These are phyloP conservation scores for Neurospora sp. DNA, from an alignment of 495 filamentous ascomycete genomes.

Conservation along the genomic window DNA sequence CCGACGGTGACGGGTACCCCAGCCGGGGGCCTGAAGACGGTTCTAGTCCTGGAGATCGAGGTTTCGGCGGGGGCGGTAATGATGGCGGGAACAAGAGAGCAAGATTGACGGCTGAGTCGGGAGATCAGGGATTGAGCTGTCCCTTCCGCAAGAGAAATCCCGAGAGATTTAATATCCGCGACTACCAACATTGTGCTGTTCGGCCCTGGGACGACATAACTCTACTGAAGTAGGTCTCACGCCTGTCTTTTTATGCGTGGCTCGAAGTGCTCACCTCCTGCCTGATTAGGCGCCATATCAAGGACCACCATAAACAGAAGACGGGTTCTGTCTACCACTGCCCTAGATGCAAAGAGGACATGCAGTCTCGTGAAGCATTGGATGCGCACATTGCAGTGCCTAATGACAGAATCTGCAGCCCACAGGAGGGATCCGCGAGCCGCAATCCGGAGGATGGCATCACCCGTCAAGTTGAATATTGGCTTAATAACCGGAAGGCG, in stretches of 20 bases:
- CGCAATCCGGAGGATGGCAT: conserved; percentile 24
- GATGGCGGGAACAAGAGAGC: conserved; percentile 1
- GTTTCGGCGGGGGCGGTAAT: neutral
- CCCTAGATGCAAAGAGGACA: conserved; percentile 14
- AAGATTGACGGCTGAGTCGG: neutral
- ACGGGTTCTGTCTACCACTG: conserved; percentile 7
- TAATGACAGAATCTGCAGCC: conserved; percentile 11
- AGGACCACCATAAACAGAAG: conserved; percentile 15
- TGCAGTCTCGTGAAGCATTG: conserved; percentile 9
- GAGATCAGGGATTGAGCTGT: conserved; percentile 16
- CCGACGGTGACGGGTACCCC: neutral
- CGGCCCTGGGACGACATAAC: conserved; percentile 17
- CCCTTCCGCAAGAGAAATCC: conserved; percentile 32
- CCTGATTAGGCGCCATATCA: conserved; percentile 18
- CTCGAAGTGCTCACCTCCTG: neutral
- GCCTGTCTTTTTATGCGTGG: too few relatives aligned
- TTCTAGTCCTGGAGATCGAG: neutral
- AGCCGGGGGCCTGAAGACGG: neutral
- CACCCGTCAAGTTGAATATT: conserved; percentile 7
- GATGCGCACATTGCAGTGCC: conserved; percentile 7
- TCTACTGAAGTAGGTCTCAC: conserved; percentile 20
- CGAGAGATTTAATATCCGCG: conserved; percentile 26
- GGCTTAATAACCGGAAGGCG: conserved; percentile 19
- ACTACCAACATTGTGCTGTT: conserved; percentile 19
- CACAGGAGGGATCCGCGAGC: conserved; percentile 1